phyloP scores from a whole-genome alignment of 2,329 filamentous ascomycete genomes.

The Paecilomyces variotii region DNA sequence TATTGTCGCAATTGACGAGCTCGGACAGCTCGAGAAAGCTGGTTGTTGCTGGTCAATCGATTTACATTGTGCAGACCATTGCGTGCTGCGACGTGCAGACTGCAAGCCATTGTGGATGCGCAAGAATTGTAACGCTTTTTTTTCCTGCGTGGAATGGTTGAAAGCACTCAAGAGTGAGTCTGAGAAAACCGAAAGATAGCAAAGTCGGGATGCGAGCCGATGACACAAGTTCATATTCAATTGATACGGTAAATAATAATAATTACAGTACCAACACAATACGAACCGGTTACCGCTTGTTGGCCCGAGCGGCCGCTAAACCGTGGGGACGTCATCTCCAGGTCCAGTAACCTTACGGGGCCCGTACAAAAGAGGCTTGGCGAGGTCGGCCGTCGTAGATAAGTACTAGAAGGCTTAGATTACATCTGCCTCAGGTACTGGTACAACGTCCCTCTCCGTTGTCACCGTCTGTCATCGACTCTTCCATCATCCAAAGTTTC shows the following conservation, averaged over 20 bases:
- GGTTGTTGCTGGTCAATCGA: conserved; percentile 19
- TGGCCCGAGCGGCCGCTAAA: neutral
- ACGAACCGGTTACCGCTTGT: neutral
- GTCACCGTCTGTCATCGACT: neutral
- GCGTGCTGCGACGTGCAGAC: conserved; percentile 6
- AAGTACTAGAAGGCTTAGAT: neutral
- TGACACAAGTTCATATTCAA: neutral
- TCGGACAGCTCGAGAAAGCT: conserved; percentile 16
- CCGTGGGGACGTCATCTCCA: conserved; percentile 3
- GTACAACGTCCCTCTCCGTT: neutral
- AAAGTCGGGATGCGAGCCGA: neutral
- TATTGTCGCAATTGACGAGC: conserved; percentile 26
- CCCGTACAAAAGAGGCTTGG: neutral
- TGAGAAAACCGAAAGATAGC: neutral
- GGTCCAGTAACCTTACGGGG: neutral
- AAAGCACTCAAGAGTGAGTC: neutral
- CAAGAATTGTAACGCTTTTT: neutral
- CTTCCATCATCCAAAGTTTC: neutral
- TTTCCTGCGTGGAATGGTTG: neutral
- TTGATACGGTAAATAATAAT: neutral
- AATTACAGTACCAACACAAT: conserved; percentile 1
- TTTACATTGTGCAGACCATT: conserved; percentile 4
- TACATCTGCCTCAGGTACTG: neutral
- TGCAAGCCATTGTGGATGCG: conserved; percentile 4
- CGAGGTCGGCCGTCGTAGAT: neutral